phyloP scores from a whole-genome alignment of 2,329 filamentous ascomycete species.

The Leptographium procerum region DNA sequence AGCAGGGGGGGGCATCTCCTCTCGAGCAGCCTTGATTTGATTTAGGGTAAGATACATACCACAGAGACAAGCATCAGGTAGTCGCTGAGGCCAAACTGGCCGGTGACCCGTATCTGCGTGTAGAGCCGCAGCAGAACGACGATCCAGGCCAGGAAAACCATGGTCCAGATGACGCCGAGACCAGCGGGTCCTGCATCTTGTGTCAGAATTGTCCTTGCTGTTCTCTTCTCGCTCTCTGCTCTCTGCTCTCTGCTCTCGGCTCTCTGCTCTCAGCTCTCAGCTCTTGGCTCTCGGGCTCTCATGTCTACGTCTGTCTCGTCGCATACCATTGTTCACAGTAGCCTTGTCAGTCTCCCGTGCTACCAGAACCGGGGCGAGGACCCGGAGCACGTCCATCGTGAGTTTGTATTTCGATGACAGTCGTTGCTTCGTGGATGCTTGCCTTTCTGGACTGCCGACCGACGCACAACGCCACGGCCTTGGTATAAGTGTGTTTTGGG shows the following conservation, averaged over 20 bases:
- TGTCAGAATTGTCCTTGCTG: background rate
- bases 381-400: background rate
- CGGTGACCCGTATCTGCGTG: background rate
- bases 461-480: background rate
- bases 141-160: background rate
- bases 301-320: background rate
- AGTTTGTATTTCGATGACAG: background rate
- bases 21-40: background rate
- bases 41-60: background rate
- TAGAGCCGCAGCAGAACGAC: background rate
- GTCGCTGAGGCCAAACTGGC: background rate
- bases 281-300: too few species aligned
- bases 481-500: background rate
- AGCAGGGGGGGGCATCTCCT: background rate
- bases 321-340: background rate
- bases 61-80: constrained; percentile 1
- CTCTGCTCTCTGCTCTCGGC: too few species aligned
- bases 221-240: background rate
- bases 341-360: background rate
- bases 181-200: background rate
- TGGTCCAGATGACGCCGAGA: constrained; percentile 3
- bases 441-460: background rate
- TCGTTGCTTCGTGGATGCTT: background rate
- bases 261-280: too few species aligned
- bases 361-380: background rate